Base-by-base conservation (phyloP, 1,139 yeast species). In the Geotrichum europaeum region DNA sequence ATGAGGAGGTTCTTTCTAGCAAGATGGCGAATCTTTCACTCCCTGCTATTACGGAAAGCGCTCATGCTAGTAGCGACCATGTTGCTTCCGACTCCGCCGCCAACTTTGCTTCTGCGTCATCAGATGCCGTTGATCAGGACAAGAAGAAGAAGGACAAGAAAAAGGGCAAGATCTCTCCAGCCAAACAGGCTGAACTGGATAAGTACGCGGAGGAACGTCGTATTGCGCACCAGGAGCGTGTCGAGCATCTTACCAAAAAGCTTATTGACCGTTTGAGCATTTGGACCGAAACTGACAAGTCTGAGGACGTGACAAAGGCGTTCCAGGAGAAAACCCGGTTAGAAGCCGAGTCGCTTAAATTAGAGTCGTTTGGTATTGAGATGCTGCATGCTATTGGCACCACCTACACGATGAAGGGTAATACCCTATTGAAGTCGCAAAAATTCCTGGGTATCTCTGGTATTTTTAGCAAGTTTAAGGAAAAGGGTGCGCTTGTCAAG, bases 281-380 rank as follows among this genome's bases (percentile, higher is more conserved):
- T 24, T 84, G 86, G 75, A 90, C 97, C 0, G 98, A 92, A 73
- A 86, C 96, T 1, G 88, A 84, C 64, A 86, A 86, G 79, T 83
- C 82, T 55, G 81, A 76, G 1, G 91, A 84, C 63, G 87, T 91
- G 49, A 83, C 84, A 18, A 76, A 76, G 40, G 84, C 96, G 0
- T 92, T 90, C 73, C 79, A 79, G 64, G 82, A 81, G 60, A 90
- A 91, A 73, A 82, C 88, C 69, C 81, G 80, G 65, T 82, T 87
- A 52, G 97, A 92, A 73, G 96, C 96, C 1, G 96, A 91, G 69
- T 81, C 87, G 55, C 81, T 94, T 64, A 92, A 92, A 71, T 85
- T 90, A 88, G 98, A 92, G 74, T 89, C 96, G 58, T 94, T 92
- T 76, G 98, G 98, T 9, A 77, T 91, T 58, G 96, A 92, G 71